A percentile compares a stretch with the other conserved stretches of the same genome.
Evolutionary conservation across 176 grass and related monocot genomes (phyloP).

Genomic region (Paspalum notatum): DNA sequence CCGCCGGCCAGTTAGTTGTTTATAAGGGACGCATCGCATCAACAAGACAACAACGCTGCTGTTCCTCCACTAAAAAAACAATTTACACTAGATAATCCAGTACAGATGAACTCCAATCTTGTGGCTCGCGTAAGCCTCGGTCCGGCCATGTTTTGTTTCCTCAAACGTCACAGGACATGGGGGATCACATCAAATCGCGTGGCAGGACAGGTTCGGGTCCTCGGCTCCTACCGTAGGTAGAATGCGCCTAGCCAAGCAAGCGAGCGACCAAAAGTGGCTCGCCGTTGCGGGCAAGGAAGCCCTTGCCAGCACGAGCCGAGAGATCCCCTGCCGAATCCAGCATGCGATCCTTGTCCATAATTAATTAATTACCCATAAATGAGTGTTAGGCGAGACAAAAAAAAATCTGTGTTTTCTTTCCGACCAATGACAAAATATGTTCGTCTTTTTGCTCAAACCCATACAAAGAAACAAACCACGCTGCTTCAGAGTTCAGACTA

Average conservation of each 20-base stretch:
- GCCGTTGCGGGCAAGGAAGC: slow-evolving; percentile 2
- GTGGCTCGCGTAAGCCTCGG: background rate
- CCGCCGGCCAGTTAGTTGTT: slow-evolving; percentile 42
- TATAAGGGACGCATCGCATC: slow-evolving; percentile 36
- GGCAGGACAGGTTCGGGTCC: background rate
- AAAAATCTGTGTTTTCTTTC: background rate
- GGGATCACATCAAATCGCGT: background rate
- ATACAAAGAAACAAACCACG: too few relatives aligned
- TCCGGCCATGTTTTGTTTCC: slow-evolving; percentile 24
- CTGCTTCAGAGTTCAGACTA: too few relatives aligned
- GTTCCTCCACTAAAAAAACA: too few relatives aligned
- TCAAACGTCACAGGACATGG: background rate
- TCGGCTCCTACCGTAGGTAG: too few relatives aligned
- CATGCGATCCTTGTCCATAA: too few relatives aligned
- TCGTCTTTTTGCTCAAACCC: background rate
- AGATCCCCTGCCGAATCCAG: background rate
- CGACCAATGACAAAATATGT: background rate
- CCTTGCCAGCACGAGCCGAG: background rate
- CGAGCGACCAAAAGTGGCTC: background rate
- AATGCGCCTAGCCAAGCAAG: too few relatives aligned
- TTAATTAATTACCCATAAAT: background rate
- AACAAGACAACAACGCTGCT: background rate
- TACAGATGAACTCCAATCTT: too few relatives aligned
- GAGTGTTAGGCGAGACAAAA: background rate
- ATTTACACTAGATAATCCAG: too few relatives aligned